These are phyloP conservation scores for Zasmidium angulare DNA, from an alignment of 2,329 filamentous ascomycete species.

Conservation along the genomic window DNA sequence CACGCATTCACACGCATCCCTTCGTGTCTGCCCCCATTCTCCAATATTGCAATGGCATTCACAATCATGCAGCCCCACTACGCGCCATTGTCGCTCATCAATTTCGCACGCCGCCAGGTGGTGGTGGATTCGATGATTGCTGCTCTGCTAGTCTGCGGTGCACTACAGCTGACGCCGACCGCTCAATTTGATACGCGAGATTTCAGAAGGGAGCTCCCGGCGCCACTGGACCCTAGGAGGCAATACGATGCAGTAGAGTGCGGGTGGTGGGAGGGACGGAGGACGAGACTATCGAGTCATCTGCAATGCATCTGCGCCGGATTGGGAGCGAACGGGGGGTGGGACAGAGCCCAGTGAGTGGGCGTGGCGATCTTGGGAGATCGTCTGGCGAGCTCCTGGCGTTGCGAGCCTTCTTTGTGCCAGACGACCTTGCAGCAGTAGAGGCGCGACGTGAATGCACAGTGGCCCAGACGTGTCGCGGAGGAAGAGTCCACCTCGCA, in stretches of 20 bases:
- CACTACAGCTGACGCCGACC: not conserved
- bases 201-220: not conserved
- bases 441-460: constrained; percentile 1
- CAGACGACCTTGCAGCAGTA: constrained; percentile 11
- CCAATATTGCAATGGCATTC: not conserved
- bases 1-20: not conserved
- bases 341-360: constrained; percentile 12
- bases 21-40: constrained; percentile 5
- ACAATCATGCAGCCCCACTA: not conserved
- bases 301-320: constrained; percentile 1
- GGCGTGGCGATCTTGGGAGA: constrained; percentile 16
- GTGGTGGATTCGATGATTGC: too few species aligned
- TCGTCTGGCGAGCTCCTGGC: constrained; percentile 13
- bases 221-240: not conserved
- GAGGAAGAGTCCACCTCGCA: constrained; percentile 18
- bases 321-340: constrained; percentile 8
- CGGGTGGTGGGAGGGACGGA: not conserved
- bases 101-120: not conserved
- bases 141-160: constrained; percentile 1
- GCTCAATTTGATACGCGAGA: constrained; percentile 7
- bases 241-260: not conserved
- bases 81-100: not conserved
- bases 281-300: constrained; percentile 5
- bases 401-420: constrained; percentile 10
- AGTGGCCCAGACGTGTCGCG: constrained; percentile 6